Percentiles rank a stretch among this genome's conserved stretches.
Conservation (phyloP, 345 rosid species). For the Hypericum perforatum region DNA sequence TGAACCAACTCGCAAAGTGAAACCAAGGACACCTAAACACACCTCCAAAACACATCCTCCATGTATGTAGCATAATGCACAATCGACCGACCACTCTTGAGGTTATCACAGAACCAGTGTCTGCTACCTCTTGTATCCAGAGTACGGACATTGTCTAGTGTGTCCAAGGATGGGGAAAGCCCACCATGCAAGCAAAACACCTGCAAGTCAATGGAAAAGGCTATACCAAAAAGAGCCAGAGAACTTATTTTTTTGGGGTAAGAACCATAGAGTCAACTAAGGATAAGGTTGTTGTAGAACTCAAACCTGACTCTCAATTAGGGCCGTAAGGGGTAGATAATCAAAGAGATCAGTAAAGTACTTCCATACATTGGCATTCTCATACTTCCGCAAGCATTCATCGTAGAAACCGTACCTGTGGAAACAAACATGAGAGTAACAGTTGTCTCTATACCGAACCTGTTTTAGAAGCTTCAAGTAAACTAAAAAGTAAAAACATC, state of each 20-base stretch:
- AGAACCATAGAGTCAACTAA: background rate
- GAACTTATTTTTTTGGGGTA: too few species aligned
- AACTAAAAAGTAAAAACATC: too few species aligned
- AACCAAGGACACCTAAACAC: too few species aligned
- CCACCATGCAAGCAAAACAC: constrained; percentile 34
- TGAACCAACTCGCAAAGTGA: too few species aligned
- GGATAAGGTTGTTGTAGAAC: background rate
- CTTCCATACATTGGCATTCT: constrained; percentile 32
- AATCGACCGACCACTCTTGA: too few species aligned
- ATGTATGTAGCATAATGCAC: too few species aligned
- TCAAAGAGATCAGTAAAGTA: constrained; percentile 33
- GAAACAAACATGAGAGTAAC: too few species aligned
- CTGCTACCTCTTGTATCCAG: constrained; percentile 24
- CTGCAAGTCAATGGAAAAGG: constrained; percentile 1
- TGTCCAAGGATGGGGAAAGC: constrained; percentile 30
- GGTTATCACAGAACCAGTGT: too few species aligned
- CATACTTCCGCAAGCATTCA: constrained; percentile 28
- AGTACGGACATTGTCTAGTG: constrained; percentile 26
- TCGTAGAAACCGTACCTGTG: constrained; percentile 30
- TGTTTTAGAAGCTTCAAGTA: too few species aligned
- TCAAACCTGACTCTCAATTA: constrained; percentile 27
- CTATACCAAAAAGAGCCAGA: too few species aligned
- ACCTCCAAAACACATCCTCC: too few species aligned
- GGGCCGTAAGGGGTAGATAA: constrained; percentile 27
- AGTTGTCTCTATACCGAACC: too few species aligned